Conservation (phyloP, 2,329 filamentous ascomycete genomes). For the Pleoardoris graminearum region DNA sequence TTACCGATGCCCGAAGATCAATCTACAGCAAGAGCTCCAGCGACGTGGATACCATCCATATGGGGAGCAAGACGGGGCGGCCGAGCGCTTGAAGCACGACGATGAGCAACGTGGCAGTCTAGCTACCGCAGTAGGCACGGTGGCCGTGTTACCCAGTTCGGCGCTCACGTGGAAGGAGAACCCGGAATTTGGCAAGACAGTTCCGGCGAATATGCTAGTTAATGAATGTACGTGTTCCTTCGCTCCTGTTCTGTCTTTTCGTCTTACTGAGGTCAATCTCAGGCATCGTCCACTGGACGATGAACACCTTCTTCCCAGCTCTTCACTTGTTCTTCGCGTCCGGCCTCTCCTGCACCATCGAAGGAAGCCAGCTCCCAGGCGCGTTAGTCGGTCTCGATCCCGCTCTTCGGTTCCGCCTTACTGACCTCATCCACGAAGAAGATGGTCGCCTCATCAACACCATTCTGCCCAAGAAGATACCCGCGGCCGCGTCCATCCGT, state of each 20-base stretch:
- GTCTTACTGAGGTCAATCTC: too few relatives aligned
- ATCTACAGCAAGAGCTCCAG: constrained; percentile 22
- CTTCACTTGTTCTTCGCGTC: constrained; percentile 38
- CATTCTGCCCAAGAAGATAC: constrained; percentile 21
- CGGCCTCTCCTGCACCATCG: constrained; percentile 31
- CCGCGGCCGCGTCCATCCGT: constrained; percentile 14
- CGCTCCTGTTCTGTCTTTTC: background rate
- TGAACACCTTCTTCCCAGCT: constrained; percentile 36
- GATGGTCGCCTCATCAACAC: constrained; percentile 22
- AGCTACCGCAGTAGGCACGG: constrained; percentile 26
- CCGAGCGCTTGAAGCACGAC: constrained; percentile 24
- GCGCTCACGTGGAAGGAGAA: constrained; percentile 8
- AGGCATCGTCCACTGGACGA: constrained; percentile 32
- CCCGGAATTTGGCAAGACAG: constrained; percentile 17
- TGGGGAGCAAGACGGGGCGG: constrained; percentile 22
- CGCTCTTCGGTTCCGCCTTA: constrained; percentile 31
- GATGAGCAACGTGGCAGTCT: constrained; percentile 22
- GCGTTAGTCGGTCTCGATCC: constrained; percentile 29
- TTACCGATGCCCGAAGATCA: constrained; percentile 22
- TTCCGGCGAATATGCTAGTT: constrained; percentile 16
- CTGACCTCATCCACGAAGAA: constrained; percentile 33
- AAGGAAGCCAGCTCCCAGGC: constrained; percentile 17
- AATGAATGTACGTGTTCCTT: constrained; percentile 32
- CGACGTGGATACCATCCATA: constrained; percentile 18
- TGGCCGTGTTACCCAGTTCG: background rate